Evolutionary conservation across 2,329 filamentous ascomycete genomes (phyloP).

Genomic region (Chalaropsis ovoidea): DNA sequence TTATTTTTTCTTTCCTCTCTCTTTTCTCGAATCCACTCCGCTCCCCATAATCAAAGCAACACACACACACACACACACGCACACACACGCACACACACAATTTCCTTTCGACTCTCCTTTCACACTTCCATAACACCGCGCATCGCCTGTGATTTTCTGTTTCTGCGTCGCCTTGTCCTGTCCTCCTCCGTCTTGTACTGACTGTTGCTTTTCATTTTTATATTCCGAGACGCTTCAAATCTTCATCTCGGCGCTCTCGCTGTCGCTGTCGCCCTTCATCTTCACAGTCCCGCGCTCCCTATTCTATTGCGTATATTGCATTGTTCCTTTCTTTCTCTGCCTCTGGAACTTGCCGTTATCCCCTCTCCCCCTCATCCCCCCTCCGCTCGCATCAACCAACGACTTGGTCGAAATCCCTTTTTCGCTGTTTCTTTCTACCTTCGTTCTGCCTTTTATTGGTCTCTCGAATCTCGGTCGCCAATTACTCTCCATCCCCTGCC

Average conservation of each 20-base stretch:
- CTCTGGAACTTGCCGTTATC: background rate
- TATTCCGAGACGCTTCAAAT: background rate
- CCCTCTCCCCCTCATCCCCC: background rate
- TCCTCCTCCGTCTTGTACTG: background rate
- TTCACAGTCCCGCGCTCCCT: background rate
- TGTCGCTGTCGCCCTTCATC: background rate
- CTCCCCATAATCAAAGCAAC: slow-evolving; percentile 11
- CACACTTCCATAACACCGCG: slow-evolving; percentile 1
- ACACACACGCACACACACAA: slow-evolving; percentile 11
- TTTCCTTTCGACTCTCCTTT: slow-evolving; percentile 21
- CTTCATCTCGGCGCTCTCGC: too few species aligned
- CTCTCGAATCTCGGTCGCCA: background rate
- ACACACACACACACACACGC: background rate
- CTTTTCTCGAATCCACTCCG: slow-evolving; percentile 7
- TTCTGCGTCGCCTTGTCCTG: background rate
- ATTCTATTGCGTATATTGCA: background rate
- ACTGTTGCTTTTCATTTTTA: slow-evolving; percentile 14
- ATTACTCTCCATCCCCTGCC: background rate
- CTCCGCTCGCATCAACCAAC: background rate
- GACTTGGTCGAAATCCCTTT: background rate
- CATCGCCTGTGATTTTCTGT: background rate
- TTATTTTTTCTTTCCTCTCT: background rate
- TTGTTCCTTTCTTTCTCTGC: background rate
- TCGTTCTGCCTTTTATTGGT: background rate
- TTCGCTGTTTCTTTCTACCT: background rate